phyloP scores from a whole-genome alignment of 2,329 filamentous ascomycete genomes.

The Cercospora brassicicola region DNA sequence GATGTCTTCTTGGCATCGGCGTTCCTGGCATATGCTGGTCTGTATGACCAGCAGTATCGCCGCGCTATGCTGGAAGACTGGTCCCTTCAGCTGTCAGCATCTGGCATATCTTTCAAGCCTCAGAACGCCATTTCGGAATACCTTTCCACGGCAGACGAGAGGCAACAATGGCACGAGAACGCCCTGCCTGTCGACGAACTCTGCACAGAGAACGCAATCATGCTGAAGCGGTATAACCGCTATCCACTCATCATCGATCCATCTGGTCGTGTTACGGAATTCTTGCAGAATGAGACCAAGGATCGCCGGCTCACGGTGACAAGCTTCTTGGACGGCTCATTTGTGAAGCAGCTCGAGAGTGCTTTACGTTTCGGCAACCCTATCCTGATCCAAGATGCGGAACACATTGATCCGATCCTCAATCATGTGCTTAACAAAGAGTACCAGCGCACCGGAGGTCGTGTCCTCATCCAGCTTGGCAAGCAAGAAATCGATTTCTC shows the following conservation, averaged over 20 bases:
- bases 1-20: constrained; percentile 95
- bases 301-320: constrained; percentile 92
- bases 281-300: constrained; percentile 90
- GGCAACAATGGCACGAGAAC: constrained; percentile 92
- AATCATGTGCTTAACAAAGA: constrained; percentile 99
- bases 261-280: constrained; percentile 90
- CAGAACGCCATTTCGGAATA: constrained; percentile 96
- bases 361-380: constrained; percentile 96
- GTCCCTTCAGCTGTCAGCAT: constrained; percentile 87
- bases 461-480: constrained; percentile 95
- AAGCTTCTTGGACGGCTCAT: constrained; percentile 96
- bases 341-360: constrained; percentile 96
- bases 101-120: constrained; percentile 89
- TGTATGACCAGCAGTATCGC: constrained; percentile 97
- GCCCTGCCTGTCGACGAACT: constrained; percentile 92
- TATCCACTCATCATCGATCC: constrained; percentile 98
- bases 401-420: constrained; percentile 93
- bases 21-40: constrained; percentile 92
- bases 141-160: constrained; percentile 91
- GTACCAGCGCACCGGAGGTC: constrained; percentile 96
- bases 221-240: constrained; percentile 95
- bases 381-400: constrained; percentile 96
- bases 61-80: constrained; percentile 98
- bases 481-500: constrained; percentile 99
- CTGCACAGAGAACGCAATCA: constrained; percentile 97